A percentile compares a stretch with the other conserved stretches of the same genome.
Conservation (phyloP, 106 monocot species). For the Allium cepa region DNA sequence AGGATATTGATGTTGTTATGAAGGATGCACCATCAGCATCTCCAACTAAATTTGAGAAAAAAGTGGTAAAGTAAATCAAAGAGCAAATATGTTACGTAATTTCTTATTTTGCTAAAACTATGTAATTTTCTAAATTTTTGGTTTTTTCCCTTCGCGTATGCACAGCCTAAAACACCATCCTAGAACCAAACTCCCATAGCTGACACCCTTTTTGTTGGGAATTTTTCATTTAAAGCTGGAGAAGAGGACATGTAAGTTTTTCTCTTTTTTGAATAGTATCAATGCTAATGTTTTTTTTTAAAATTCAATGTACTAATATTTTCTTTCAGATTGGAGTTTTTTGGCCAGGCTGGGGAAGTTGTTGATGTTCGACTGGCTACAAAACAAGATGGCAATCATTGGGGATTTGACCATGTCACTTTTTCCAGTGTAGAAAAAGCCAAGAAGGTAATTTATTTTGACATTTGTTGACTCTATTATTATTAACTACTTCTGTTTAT, state of each 20-base stretch:
- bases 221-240: conserved; percentile 38
- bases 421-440: conserved; percentile 64
- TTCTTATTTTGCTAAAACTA: neutral
- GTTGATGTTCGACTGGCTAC: conserved; percentile 52
- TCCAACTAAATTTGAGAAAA: conserved; percentile 14
- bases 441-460: conserved; percentile 33
- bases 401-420: conserved; percentile 84
- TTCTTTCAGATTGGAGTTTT: conserved; percentile 55
- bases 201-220: conserved; percentile 81
- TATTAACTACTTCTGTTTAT: too few relatives aligned
- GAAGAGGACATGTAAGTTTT: conserved; percentile 56
- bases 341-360: conserved; percentile 69
- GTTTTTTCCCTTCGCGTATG: neutral
- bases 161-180: conserved; percentile 57
- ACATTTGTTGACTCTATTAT: too few relatives aligned
- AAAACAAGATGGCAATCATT: conserved; percentile 46
- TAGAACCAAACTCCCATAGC: conserved; percentile 22
- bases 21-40: conserved; percentile 26
- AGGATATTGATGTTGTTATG: conserved; percentile 55
- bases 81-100: too few relatives aligned
- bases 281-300: neutral
- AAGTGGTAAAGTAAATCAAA: conserved; percentile 11
- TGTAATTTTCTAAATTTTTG: neutral
- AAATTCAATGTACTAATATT: neutral
- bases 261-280: neutral